phyloP scores from a whole-genome alignment of 306 rosid species.

The Malus sieversii region DNA sequence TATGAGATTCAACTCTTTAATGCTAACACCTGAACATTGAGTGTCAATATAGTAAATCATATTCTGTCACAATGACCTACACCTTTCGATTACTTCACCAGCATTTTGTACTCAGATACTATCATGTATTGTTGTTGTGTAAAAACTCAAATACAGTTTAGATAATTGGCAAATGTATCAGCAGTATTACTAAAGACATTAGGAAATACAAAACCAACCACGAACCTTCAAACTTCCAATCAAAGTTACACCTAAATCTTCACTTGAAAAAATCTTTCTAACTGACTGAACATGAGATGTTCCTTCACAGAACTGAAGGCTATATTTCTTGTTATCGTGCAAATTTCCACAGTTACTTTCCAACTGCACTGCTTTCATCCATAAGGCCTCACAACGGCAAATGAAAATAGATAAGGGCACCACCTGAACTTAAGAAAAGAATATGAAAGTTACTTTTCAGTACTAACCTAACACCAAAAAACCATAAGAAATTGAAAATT shows the following conservation, averaged over 20 bases:
- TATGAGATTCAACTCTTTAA: background rate
- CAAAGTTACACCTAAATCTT: constrained; percentile 56
- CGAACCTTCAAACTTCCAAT: constrained; percentile 72
- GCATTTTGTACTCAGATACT: background rate
- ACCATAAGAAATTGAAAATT: background rate
- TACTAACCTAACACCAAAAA: background rate
- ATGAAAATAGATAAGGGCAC: constrained; percentile 48
- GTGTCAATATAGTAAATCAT: background rate
- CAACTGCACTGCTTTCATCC: constrained; percentile 31
- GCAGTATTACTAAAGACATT: constrained; percentile 6
- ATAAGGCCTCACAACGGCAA: constrained; percentile 34
- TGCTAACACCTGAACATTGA: background rate
- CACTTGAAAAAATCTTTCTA: constrained; percentile 51
- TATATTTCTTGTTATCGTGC: constrained; percentile 26
- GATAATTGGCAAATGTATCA: constrained; percentile 3
- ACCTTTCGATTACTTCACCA: background rate
- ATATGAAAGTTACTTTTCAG: background rate
- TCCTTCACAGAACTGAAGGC: constrained; percentile 33
- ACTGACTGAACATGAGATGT: constrained; percentile 34
- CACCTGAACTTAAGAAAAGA: constrained; percentile 40
- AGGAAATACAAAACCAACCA: constrained; percentile 14
- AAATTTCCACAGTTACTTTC: constrained; percentile 23
- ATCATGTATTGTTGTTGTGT: background rate
- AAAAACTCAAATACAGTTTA: constrained; percentile 1
- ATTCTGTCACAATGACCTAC: background rate